Base-by-base conservation (phyloP, 2,329 filamentous ascomycete genomes). In the Botrytis sinoallii region DNA sequence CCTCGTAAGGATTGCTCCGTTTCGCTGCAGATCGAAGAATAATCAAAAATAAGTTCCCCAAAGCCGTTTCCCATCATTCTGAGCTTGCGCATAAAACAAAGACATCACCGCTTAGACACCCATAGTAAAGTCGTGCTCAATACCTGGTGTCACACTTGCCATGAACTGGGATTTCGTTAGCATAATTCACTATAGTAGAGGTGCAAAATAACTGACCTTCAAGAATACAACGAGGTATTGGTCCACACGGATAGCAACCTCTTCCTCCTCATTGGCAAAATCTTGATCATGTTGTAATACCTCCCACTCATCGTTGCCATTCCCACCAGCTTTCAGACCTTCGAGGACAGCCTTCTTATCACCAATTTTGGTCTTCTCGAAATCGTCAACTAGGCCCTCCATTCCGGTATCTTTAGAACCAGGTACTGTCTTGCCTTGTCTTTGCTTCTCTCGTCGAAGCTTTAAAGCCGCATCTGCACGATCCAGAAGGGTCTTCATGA, bases 91-190 rank as follows among this genome's bases (percentile, higher is more conserved):
- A n/a, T 46, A 63, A 35, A 38, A 38, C 1, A 70, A 61, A 29
- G 29, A 70, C 40, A 40, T 25, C 20, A n/a, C 5, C 32, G 38
- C 40, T 44, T 86, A 97, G 57, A 97, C 91, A 9, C 94, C 93
- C 94, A 98, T 98, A 0, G 95, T 98, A 82, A 97, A 98, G 82
- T 98, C 95, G 83, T 98, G 94, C 84, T 98, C 95, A 83, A 99
- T 98, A 66, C 95, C 95, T 9, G 96, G 96, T 25, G 95, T 98
- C 63, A 99, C 96, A 79, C 92, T 96, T 48, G 92, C 91, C 85
- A 93, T 93, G 83, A 93, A 93, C 87, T 88, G 91, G 86, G 86
- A 70, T 22, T 42, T 48, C 22, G 29, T 44, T 35, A 61, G 69
- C 61, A 52, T 35, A 20, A 57, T 6, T 22, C 5, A 32, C 65